Conservation (phyloP, 2,329 filamentous ascomycete genomes). For the Aspergillus texensis region DNA sequence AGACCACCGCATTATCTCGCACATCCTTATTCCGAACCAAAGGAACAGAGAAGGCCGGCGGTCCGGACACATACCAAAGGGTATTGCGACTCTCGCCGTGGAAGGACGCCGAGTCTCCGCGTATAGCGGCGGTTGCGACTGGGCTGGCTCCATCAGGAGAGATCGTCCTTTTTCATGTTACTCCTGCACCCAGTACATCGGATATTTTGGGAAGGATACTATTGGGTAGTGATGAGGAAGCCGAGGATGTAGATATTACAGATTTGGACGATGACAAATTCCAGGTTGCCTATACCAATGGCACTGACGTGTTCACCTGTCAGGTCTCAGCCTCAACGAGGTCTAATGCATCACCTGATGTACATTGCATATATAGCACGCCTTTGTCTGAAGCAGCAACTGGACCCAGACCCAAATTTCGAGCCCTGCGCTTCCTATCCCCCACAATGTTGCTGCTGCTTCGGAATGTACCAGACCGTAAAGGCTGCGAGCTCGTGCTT, state of each 20-base stretch:
- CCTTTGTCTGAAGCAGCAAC: conserved; percentile 36
- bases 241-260: conserved; percentile 49
- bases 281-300: conserved; percentile 76
- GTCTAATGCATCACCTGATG: conserved; percentile 41
- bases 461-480: conserved; percentile 57
- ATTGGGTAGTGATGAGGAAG: conserved; percentile 55
- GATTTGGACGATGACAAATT: conserved; percentile 52
- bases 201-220: conserved; percentile 59
- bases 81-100: conserved; percentile 60
- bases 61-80: conserved; percentile 61
- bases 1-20: conserved; percentile 53
- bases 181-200: conserved; percentile 53
- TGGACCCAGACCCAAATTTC: conserved; percentile 53
- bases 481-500: conserved; percentile 58
- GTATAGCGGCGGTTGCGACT: conserved; percentile 77
- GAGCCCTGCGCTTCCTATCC: conserved; percentile 59
- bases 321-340: conserved; percentile 57
- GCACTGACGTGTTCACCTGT: conserved; percentile 72
- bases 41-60: conserved; percentile 32
- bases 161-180: conserved; percentile 77
- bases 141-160: conserved; percentile 75
- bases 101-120: conserved; percentile 55
- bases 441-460: conserved; percentile 58
- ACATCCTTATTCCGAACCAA: conserved; percentile 53
- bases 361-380: conserved; percentile 43